A percentile compares a stretch with the other conserved stretches of the same genome.
phyloP scores from a whole-genome alignment of 1,284 basidiomycete genomes.

The Ustilago xerochloae region DNA sequence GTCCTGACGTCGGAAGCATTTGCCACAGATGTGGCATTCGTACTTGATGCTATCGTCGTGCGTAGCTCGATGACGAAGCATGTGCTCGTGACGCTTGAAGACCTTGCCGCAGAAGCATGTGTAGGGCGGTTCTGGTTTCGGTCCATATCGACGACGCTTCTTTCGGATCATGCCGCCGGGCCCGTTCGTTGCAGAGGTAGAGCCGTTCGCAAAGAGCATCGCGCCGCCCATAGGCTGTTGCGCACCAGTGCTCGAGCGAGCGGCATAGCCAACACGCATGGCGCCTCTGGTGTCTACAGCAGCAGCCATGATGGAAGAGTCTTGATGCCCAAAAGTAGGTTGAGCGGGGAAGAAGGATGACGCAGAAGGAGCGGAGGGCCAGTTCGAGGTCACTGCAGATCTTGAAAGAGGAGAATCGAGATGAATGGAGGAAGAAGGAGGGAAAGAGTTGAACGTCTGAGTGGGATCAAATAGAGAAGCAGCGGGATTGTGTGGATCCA shows the following conservation, averaged over 20 bases:
- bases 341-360: constrained; percentile 1
- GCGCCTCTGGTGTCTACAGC: not conserved
- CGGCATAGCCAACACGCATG: constrained; percentile 13
- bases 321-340: constrained; percentile 6
- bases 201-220: not conserved
- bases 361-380: constrained; percentile 3
- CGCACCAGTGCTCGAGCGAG: constrained; percentile 20
- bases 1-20: constrained; percentile 48
- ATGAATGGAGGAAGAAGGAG: constrained; percentile 6
- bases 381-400: not conserved
- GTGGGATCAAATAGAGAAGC: constrained; percentile 20
- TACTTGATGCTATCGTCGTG: constrained; percentile 49
- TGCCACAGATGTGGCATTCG: constrained; percentile 47
- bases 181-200: not conserved
- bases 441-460: not conserved
- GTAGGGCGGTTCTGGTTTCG: constrained; percentile 44
- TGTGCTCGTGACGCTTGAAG: constrained; percentile 52
- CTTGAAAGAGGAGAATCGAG: constrained; percentile 6
- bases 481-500: constrained; percentile 6
- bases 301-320: not conserved
- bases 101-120: constrained; percentile 48
- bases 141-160: constrained; percentile 42
- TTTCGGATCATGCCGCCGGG: constrained; percentile 11
- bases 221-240: constrained; percentile 7
- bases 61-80: constrained; percentile 50